These are phyloP conservation scores for Cercis canadensis DNA, from an alignment of 306 rosid species.

Conservation along the genomic window DNA sequence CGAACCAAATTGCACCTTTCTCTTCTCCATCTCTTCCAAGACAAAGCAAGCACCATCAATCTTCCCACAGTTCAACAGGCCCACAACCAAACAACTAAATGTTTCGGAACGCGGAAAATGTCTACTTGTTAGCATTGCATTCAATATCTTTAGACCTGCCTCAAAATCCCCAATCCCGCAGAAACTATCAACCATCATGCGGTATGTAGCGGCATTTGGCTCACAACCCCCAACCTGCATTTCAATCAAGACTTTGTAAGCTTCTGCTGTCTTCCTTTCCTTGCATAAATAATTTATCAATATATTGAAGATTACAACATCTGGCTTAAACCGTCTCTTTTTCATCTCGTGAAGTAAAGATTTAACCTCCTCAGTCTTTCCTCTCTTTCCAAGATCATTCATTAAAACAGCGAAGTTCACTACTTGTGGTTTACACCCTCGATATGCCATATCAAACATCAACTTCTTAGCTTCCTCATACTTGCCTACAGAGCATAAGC, in stretches of 20 bases:
- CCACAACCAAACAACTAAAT: slow-evolving; percentile 63
- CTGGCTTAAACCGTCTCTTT: slow-evolving; percentile 72
- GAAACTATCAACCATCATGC: slow-evolving; percentile 85
- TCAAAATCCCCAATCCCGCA: slow-evolving; percentile 66
- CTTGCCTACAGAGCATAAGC: slow-evolving; percentile 65
- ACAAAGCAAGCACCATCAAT: slow-evolving; percentile 72
- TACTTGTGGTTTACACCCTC: slow-evolving; percentile 70
- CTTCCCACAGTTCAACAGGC: slow-evolving; percentile 65
- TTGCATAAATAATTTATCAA: slow-evolving; percentile 79
- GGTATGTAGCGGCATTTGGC: slow-evolving; percentile 83
- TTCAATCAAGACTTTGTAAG: slow-evolving; percentile 72
- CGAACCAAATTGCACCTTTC: slow-evolving; percentile 50
- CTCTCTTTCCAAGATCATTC: slow-evolving; percentile 85
- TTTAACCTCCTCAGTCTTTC: slow-evolving; percentile 77
- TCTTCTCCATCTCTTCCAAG: slow-evolving; percentile 83
- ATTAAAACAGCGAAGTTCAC: slow-evolving; percentile 77
- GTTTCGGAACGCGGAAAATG: slow-evolving; percentile 78
- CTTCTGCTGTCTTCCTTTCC: slow-evolving; percentile 73
- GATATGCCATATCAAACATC: slow-evolving; percentile 93
- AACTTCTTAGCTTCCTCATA: slow-evolving; percentile 79
- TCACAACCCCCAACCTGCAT: slow-evolving; percentile 80
- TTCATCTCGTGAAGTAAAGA: slow-evolving; percentile 74
- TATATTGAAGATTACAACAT: slow-evolving; percentile 76
- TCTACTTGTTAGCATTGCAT: slow-evolving; percentile 66
- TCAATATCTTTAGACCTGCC: slow-evolving; percentile 66